Base-by-base conservation (phyloP, 345 rosid species). In the Clausena lansium region DNA sequence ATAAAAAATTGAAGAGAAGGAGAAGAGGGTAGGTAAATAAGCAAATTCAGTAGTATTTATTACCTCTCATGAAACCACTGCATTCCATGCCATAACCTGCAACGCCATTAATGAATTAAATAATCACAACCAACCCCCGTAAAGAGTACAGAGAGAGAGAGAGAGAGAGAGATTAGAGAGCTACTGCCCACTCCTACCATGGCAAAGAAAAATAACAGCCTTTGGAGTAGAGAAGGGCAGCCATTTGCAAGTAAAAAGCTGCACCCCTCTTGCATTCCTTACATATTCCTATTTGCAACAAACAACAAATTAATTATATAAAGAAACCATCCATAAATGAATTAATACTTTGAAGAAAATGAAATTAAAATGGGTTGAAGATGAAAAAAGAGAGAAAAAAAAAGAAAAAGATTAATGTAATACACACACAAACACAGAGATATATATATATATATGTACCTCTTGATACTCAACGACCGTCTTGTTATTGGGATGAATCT, bases 81-180 rank as follows among this genome's bases (percentile, higher is more conserved):
- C 99, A 94, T 78, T 96, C 98, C 97, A 94, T 86, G 77, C 98
- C 99, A 78, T 96, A 96, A 17, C 99, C 98, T 96, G 92, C 88
- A 82, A 45, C 8, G 27, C 52, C 86, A 83, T 86, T 78, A 83
- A 81, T 72, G 84, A 79, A 79, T 74, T 83, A 59, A 79, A 66
- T 45, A 60, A 54, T 76, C 76, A 54, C 82, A 81, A 57, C 78
- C 71, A 54, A 64, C 68, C 61, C 36, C 14, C 39, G 11, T 9
- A 24, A 33, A 61, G 38, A 28, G 72, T 2, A 70, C 61, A 61
- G 68, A 55, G 1, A 32, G 20, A 39, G 4, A 47, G 62, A 32
- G 32, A 61, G 59, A 52, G 27, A 65, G 45, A 55, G 73, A 52
- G 22, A 30, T 30, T 1, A 17, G 1, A 13, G 50, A 45, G 50